These are phyloP conservation scores for Rhinocladiella mackenziei DNA, from an alignment of 2,329 filamentous ascomycete species.

Conservation along the genomic window DNA sequence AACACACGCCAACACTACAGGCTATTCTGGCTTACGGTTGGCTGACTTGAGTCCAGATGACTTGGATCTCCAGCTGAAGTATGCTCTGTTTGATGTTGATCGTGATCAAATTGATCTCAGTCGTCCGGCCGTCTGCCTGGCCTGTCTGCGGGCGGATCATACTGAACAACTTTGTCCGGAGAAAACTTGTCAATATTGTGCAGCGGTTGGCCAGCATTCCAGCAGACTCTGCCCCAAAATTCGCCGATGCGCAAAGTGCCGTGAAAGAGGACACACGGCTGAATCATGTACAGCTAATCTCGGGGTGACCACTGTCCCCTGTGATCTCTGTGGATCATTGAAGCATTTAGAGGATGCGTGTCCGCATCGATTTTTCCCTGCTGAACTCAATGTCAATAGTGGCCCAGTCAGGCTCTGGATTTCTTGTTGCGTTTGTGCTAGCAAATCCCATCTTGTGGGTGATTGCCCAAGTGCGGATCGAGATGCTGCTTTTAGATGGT, in stretches of 20 bases:
- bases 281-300: constrained; percentile 56
- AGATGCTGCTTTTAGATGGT: constrained; percentile 37
- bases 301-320: constrained; percentile 54
- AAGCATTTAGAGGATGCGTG: constrained; percentile 60
- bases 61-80: constrained; percentile 39
- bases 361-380: constrained; percentile 49
- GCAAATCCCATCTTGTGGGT: constrained; percentile 42
- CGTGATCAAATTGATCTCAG: constrained; percentile 40
- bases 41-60: constrained; percentile 39
- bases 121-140: constrained; percentile 41
- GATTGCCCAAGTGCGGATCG: constrained; percentile 41
- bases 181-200: constrained; percentile 44
- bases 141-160: constrained; percentile 43
- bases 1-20: not conserved
- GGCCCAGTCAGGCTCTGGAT: constrained; percentile 40
- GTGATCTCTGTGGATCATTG: constrained; percentile 55
- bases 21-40: constrained; percentile 26
- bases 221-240: constrained; percentile 40
- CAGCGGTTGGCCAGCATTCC: constrained; percentile 40
- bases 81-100: constrained; percentile 39
- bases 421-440: constrained; percentile 44
- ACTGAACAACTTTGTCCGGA: constrained; percentile 41
- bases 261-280: constrained; percentile 57
- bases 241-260: constrained; percentile 53
- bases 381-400: constrained; percentile 22